Evolutionary conservation across 1,139 yeast genomes (phyloP).

Genomic region (Hyphopichia pseudoburtonii): DNA sequence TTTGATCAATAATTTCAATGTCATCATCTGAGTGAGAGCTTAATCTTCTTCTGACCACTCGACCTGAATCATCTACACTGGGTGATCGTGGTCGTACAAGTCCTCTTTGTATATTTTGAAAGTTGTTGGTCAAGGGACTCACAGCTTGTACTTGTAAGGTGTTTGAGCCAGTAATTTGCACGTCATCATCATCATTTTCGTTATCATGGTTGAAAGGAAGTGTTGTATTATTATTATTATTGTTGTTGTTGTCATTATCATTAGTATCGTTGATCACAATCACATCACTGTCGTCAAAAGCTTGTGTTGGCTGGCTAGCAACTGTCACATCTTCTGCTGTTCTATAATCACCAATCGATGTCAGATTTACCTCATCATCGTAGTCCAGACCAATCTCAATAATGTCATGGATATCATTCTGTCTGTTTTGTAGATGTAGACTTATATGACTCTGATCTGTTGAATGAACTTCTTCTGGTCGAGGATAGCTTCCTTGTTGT

Average conservation of each 20-base stretch:
- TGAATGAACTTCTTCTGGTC: too few species aligned
- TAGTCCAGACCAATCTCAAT: neutral
- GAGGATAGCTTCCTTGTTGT: too few species aligned
- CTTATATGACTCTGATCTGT: too few species aligned
- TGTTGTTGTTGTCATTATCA: slow-evolving; percentile 10
- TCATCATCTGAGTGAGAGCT: slow-evolving; percentile 13
- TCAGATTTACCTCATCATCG: neutral
- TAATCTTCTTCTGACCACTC: slow-evolving; percentile 9
- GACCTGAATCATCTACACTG: neutral
- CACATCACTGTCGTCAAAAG: neutral
- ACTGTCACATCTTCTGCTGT: neutral
- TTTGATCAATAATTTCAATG: slow-evolving; percentile 14
- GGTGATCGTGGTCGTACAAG: slow-evolving; percentile 3
- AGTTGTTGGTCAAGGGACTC: too few species aligned
- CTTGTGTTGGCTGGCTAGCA: neutral
- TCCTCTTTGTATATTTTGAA: too few species aligned
- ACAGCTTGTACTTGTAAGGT: slow-evolving; percentile 1
- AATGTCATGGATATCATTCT: neutral
- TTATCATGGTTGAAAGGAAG: neutral
- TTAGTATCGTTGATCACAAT: slow-evolving; percentile 10
- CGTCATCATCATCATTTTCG: slow-evolving; percentile 13
- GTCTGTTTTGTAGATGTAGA: too few species aligned
- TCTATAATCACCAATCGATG: neutral
- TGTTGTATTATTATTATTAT: slow-evolving; percentile 6
- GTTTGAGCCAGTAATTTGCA: slow-evolving; percentile 18